Evolutionary conservation across 768 basidiomycete genomes (phyloP), one percentile per base, ranked within the genome.

Genomic region (Termitomyces sp.): DNA sequence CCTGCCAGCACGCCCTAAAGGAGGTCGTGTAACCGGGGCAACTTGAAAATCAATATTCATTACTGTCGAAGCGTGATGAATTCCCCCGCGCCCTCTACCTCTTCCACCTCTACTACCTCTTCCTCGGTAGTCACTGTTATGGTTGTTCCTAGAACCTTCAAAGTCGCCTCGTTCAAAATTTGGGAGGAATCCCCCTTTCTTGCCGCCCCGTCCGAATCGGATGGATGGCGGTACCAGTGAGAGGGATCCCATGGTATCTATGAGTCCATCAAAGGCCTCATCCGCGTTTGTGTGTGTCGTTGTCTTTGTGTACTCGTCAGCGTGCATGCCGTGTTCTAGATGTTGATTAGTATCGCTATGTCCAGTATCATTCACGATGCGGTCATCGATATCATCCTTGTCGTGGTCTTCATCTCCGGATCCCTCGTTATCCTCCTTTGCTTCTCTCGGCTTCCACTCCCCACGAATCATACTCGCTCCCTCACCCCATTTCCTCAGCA

Each of bases 401-500:
- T 68, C 73, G 12, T 63, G 64, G 16, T 68, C 68, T 40, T 68
- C 69, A 7, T 63, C 68, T n/a, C 68, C 65, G 18, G 70, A 71
- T 38, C 71, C 69, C 9, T 71, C 71, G 16, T 74, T 68, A 44
- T 67, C 68, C 35, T 60, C 48, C 13, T 60, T 63, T 22, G 63
- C 64, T 35, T 69, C 75, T 53, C 80, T 70, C 2, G 77, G 63
- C 55, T 84, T 90, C 92, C 92, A 94, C 59, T 83, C 77, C 12
- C 83, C 83, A 42, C 92, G 81, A 57, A 94, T 78, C 76, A 94
- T 79, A 66, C 90, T 92, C 5, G 84, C 92, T 7, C 92, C 92
- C 61, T 91, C 90, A 11, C 92, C 92, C 90, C 91, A 94, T 68
- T 78, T 84, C 70, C 85, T 84, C 58, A 94, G 72, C 18, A 94